These are phyloP conservation scores for Aspergillus fijiensis DNA, from an alignment of 2,329 filamentous ascomycete species.

Conservation along the genomic window DNA sequence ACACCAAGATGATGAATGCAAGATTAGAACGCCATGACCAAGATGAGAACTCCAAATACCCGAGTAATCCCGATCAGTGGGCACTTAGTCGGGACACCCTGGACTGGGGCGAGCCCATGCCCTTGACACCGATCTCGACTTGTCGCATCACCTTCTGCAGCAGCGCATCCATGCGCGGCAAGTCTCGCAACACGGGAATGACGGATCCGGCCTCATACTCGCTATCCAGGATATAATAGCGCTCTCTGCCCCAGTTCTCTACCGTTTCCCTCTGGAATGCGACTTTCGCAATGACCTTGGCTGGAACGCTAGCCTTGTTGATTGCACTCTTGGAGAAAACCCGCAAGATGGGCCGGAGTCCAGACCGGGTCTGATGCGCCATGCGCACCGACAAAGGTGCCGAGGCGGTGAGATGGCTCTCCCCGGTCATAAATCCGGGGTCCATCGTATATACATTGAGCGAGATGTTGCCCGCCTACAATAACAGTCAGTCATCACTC, in stretches of 20 bases:
- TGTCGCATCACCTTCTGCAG: constrained; percentile 33
- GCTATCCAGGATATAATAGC: constrained; percentile 36
- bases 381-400: constrained; percentile 32
- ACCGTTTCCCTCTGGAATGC: constrained; percentile 34
- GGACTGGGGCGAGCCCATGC: constrained; percentile 29
- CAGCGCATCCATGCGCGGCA: constrained; percentile 27
- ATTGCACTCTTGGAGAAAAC: constrained; percentile 37
- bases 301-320: constrained; percentile 36
- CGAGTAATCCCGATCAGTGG: constrained; percentile 7
- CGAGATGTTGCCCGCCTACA: constrained; percentile 34
- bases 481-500: neutral
- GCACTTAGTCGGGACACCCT: constrained; percentile 23
- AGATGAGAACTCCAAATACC: constrained; percentile 1
- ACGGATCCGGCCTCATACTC: constrained; percentile 40
- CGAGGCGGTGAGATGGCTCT: constrained; percentile 25
- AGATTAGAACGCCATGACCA: constrained; percentile 8
- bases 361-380: constrained; percentile 33
- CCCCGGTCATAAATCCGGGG: constrained; percentile 32
- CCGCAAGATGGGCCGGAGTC: constrained; percentile 34
- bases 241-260: constrained; percentile 31
- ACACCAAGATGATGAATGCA: constrained; percentile 10
- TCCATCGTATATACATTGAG: constrained; percentile 40
- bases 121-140: constrained; percentile 29
- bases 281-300: constrained; percentile 36
- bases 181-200: constrained; percentile 30